Conservation (phyloP, 805 yeast genomes). For the Starmerella stigmatis region DNA sequence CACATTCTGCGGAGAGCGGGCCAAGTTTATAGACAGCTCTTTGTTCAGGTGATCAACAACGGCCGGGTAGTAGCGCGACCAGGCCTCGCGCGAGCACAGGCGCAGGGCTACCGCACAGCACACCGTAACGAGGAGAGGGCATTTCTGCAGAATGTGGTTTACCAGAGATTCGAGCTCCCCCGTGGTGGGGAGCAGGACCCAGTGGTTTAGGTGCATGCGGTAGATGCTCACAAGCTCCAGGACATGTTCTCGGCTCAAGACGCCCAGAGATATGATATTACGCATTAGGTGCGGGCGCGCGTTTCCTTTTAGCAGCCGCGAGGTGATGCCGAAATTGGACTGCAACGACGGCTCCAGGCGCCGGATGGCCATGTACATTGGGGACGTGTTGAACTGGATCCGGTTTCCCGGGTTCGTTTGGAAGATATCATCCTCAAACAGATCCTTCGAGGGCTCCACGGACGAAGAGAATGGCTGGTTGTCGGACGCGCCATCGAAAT, state of each 20-base stretch:
- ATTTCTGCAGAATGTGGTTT: slow-evolving; percentile 36
- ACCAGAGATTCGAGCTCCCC: slow-evolving; percentile 42
- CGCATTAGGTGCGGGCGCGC: not conserved
- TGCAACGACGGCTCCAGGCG: slow-evolving; percentile 9
- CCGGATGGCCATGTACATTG: slow-evolving; percentile 8
- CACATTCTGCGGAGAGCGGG: slow-evolving; percentile 38
- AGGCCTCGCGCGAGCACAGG: slow-evolving; percentile 37
- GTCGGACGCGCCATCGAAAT: not conserved
- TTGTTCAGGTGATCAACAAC: slow-evolving; percentile 39
- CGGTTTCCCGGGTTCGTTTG: not conserved
- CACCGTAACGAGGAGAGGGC: slow-evolving; percentile 54
- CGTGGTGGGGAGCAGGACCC: slow-evolving; percentile 59
- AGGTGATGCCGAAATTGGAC: slow-evolving; percentile 6
- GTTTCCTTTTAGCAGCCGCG: slow-evolving; percentile 9
- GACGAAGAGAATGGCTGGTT: no score
- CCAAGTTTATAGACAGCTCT: slow-evolving; percentile 40
- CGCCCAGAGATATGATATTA: slow-evolving; percentile 41
- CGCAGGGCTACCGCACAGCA: slow-evolving; percentile 56
- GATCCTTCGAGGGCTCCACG: not conserved
- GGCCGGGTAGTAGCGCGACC: slow-evolving; percentile 36
- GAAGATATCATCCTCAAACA: not conserved
- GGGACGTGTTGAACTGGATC: slow-evolving; percentile 14
- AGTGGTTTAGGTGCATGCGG: slow-evolving; percentile 57
- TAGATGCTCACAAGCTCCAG: slow-evolving; percentile 45
- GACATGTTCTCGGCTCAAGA: slow-evolving; percentile 42